These are phyloP conservation scores for Gossypium sturtianum DNA, from an alignment of 345 rosid species.

Conservation along the genomic window DNA sequence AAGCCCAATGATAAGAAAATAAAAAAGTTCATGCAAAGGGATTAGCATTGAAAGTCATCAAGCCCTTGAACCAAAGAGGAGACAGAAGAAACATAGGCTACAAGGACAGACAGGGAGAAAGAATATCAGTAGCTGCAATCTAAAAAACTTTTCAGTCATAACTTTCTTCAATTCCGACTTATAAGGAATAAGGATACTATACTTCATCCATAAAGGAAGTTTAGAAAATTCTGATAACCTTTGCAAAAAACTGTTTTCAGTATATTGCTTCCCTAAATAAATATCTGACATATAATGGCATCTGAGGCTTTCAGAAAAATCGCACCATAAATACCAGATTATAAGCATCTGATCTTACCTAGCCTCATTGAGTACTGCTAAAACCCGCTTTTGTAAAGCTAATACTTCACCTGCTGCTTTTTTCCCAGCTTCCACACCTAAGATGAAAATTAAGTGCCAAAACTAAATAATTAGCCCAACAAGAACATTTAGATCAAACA, in stretches of 20 bases:
- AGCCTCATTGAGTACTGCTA: slow-evolving; percentile 89
- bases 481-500: neutral
- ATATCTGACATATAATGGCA: neutral
- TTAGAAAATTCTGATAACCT: neutral
- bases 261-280: neutral
- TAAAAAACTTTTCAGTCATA: neutral
- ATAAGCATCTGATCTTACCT: slow-evolving; percentile 41
- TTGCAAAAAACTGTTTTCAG: neutral
- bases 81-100: neutral
- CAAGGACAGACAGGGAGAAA: neutral
- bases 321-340: neutral
- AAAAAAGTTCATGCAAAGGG: neutral
- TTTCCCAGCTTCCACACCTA: slow-evolving; percentile 99
- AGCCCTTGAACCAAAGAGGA: neutral
- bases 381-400: slow-evolving; percentile 89
- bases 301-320: neutral
- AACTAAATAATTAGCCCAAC: neutral
- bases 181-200: neutral
- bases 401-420: slow-evolving; percentile 96
- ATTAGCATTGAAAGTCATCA: neutral
- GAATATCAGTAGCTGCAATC: neutral
- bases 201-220: neutral
- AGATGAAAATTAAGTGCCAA: slow-evolving; percentile 12
- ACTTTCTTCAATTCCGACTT: neutral
- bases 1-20: neutral